Percentiles rank a stretch among this genome's conserved stretches.
phyloP scores from a whole-genome alignment of 2,329 filamentous ascomycete species.

The Hymenoscyphus fructigenus region DNA sequence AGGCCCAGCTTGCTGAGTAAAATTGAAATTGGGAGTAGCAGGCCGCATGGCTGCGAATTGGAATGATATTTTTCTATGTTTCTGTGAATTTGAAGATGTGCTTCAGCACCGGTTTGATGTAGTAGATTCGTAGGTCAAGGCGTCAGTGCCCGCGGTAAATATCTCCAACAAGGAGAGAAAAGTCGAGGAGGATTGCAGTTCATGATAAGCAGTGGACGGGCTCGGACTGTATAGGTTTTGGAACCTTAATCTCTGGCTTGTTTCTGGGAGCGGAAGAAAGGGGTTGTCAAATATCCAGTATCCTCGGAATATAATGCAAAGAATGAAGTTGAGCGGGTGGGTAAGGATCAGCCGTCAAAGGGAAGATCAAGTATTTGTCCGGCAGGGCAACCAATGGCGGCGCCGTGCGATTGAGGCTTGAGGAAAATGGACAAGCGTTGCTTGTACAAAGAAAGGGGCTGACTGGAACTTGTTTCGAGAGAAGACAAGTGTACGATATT shows the following conservation, averaged over 20 bases:
- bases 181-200: conserved; percentile 36
- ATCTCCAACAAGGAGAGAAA: conserved; percentile 38
- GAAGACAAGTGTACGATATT: conserved; percentile 19
- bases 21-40: conserved; percentile 44
- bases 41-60: conserved; percentile 39
- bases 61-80: conserved; percentile 5
- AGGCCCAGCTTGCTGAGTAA: conserved; percentile 40
- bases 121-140: conserved; percentile 30
- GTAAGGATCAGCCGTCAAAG: conserved; percentile 21
- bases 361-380: conserved; percentile 20
- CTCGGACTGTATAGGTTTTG: conserved; percentile 29
- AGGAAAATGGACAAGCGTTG: conserved; percentile 22
- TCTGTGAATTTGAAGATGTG: conserved; percentile 14
- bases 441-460: conserved; percentile 25
- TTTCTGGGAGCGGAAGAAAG: conserved; percentile 16
- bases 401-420: conserved; percentile 16
- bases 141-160: conserved; percentile 35
- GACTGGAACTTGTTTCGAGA: conserved; percentile 22
- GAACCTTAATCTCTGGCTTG: conserved; percentile 24
- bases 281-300: conserved; percentile 24
- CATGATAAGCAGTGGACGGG: conserved; percentile 35
- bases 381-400: conserved; percentile 28
- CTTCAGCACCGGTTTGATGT: conserved; percentile 16
- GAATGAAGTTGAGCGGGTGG: conserved; percentile 16
- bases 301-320: conserved; percentile 15